Evolutionary conservation across 768 basidiomycete genomes (phyloP), one percentile per base, ranked within the genome.

Genomic region (Clavaria fumosa): DNA sequence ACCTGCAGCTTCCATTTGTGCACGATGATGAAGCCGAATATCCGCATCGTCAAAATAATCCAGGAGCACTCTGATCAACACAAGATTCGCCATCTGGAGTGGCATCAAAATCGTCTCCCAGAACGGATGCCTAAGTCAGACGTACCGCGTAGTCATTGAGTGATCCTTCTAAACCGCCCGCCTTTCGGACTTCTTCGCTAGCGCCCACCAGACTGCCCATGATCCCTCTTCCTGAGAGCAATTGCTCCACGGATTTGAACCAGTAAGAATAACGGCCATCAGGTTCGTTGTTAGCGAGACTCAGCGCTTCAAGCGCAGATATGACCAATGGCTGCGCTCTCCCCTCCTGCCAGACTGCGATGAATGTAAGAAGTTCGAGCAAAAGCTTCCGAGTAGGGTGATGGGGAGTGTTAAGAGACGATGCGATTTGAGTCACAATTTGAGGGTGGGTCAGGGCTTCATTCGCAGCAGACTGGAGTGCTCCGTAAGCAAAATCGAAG

Each of bases 161-260:
- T 31, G 71, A 70, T 28, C 64, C 71, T 42, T 82, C 78, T 14
- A 72, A 53, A 27, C 78, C 74, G 32, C 70, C 72, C 42, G 67
- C 41, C 71, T 75, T 43, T 55, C 69, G 70, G 39, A 91, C 71
- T 47, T 96, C 90, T 10, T 91, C 85, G 47, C 90, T 93, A 17
- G 89, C 88, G 0, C 95, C 95, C 5, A 99, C 93, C 27, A 84
- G 56, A 52, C 84, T 95, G 1, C 93, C 93, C 86, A 96, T 90
- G 54, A 78, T 81, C 1, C 93, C 93, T 39, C 89, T 64, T 2
- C 90, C 91, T 33, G 75, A 69, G 12, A 96, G 64, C 2, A 72
- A 72, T 19, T 60, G 58, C 46, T 88, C 81, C 45, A 93, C 61
- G 0, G 77, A 78, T 47, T 75, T 78, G 52, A 97, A 84, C 91